Percentiles rank a stretch among this genome's conserved stretches.
These are phyloP conservation scores for Fusarium praegraminearum DNA, from an alignment of 2,329 filamentous ascomycete genomes.

Conservation along the genomic window DNA sequence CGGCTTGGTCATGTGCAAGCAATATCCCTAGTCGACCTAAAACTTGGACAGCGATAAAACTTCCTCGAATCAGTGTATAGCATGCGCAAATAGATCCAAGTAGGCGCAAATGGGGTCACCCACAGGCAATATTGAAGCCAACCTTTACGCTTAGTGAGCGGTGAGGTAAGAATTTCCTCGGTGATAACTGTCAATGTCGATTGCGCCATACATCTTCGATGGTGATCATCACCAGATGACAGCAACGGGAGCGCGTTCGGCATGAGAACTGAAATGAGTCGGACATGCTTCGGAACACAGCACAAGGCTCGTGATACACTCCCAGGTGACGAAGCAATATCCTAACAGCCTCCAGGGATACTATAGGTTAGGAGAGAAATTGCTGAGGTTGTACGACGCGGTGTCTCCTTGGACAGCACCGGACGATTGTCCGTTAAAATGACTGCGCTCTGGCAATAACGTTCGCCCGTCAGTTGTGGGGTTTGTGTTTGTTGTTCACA, in stretches of 20 bases:
- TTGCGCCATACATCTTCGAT: not conserved
- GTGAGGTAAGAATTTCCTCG: not conserved
- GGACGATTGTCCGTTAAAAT: slow-evolving; percentile 30
- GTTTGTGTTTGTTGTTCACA: not conserved
- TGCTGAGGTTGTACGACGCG: not conserved
- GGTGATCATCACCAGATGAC: not conserved
- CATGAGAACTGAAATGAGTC: not conserved
- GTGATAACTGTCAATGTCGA: not conserved
- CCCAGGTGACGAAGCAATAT: not conserved
- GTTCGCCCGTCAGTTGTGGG: not conserved
- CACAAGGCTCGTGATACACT: not conserved
- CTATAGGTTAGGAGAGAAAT: not conserved
- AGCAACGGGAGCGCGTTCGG: not conserved
- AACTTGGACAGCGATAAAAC: not conserved
- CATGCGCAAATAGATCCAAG: not conserved
- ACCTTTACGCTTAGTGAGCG: not conserved
- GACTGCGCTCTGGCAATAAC: slow-evolving; percentile 6
- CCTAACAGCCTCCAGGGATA: not conserved
- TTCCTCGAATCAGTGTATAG: slow-evolving; percentile 14
- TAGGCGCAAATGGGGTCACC: not conserved
- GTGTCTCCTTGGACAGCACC: slow-evolving; percentile 17
- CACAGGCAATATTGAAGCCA: not conserved
- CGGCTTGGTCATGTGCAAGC: slow-evolving; percentile 34
- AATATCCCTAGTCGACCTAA: slow-evolving; percentile 1
- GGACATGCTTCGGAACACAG: not conserved